Conservation (phyloP, 768 basidiomycete species). For the Rhodotorula babjevae region DNA sequence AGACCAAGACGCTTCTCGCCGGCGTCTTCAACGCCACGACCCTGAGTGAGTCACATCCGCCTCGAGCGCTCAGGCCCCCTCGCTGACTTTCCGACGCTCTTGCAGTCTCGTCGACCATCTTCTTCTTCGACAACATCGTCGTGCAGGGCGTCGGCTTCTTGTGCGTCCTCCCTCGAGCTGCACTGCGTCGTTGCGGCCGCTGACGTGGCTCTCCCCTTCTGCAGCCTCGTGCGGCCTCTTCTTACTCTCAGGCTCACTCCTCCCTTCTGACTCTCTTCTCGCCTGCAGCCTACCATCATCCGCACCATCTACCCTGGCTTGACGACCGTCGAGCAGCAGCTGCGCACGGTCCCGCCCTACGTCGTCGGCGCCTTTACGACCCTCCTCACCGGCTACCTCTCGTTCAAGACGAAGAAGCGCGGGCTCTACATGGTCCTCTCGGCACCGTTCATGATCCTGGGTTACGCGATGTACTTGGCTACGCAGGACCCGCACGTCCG, state of each 20-base stretch:
- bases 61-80: background rate
- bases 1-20: constrained; percentile 10
- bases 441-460: constrained; percentile 34
- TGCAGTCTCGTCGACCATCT: constrained; percentile 28
- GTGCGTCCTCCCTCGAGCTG: background rate
- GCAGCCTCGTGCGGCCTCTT: background rate
- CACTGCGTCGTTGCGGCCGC: too few species aligned
- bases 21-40: constrained; percentile 34
- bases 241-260: background rate
- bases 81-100: background rate
- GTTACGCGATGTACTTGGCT: constrained; percentile 34
- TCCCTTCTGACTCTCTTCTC: too few species aligned
- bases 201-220: background rate
- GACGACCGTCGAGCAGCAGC: constrained; percentile 35
- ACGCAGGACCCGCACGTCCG: constrained; percentile 16
- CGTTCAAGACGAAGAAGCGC: constrained; percentile 36
- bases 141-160: constrained; percentile 22
- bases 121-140: constrained; percentile 43
- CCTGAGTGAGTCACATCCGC: background rate
- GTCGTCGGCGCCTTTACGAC: constrained; percentile 37
- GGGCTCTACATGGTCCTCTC: constrained; percentile 29
- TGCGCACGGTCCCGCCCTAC: constrained; percentile 32
- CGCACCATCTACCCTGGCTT: constrained; percentile 40
- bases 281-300: constrained; percentile 39
- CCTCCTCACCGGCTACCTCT: constrained; percentile 22